These are phyloP conservation scores for Rhazya stricta DNA, from an alignment of 257 asterid species.

Conservation along the genomic window DNA sequence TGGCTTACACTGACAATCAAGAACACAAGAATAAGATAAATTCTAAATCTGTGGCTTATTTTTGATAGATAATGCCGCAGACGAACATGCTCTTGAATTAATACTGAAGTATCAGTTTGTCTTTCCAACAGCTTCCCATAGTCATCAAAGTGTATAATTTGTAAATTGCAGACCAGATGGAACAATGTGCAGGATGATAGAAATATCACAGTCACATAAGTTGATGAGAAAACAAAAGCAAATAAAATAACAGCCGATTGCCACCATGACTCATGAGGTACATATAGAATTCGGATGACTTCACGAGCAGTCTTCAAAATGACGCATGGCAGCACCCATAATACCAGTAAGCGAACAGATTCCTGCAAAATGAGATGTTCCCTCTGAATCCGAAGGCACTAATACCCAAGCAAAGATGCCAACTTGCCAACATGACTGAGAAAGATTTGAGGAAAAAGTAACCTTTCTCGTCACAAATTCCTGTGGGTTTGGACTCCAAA, in stretches of 20 bases:
- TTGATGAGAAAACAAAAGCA: slow-evolving; percentile 58
- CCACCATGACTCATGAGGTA: slow-evolving; percentile 65
- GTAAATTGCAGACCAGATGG: slow-evolving; percentile 73
- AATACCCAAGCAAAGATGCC: not conserved
- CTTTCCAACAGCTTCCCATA: slow-evolving; percentile 71
- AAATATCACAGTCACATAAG: slow-evolving; percentile 45
- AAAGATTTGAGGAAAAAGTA: not conserved
- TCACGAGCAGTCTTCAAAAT: slow-evolving; percentile 63
- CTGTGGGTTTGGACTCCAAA: not conserved
- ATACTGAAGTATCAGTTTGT: slow-evolving; percentile 45
- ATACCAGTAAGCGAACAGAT: slow-evolving; percentile 47
- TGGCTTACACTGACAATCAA: slow-evolving; percentile 65
- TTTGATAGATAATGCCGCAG: slow-evolving; percentile 63
- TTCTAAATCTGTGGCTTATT: slow-evolving; percentile 86
- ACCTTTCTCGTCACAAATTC: not conserved
- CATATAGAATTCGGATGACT: slow-evolving; percentile 48
- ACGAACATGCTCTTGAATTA: slow-evolving; percentile 71
- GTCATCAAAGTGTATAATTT: slow-evolving; percentile 75
- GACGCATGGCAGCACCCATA: slow-evolving; percentile 62
- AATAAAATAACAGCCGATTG: slow-evolving; percentile 46
- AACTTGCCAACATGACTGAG: not conserved
- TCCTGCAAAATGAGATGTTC: slow-evolving; percentile 42
- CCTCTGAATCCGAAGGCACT: slow-evolving; percentile 1
- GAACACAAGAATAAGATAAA: slow-evolving; percentile 68
- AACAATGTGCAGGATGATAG: slow-evolving; percentile 57